These are phyloP conservation scores for Pichia manshurica DNA, from an alignment of 805 yeast genomes.

Conservation along the genomic window DNA sequence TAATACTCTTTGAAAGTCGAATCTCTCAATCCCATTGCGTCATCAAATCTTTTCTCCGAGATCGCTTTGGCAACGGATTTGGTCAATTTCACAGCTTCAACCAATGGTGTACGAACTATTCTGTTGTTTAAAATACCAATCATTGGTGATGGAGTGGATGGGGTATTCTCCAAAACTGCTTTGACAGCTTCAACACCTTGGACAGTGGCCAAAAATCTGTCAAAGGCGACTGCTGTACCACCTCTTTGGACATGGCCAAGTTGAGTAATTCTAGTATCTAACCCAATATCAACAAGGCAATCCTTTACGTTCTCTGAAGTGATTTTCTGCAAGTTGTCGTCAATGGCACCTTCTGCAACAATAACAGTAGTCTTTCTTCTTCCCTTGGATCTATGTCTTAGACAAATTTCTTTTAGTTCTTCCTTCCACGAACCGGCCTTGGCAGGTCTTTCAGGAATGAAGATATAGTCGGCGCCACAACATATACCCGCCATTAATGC, in stretches of 20 bases:
- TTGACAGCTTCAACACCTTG: constrained; percentile 98
- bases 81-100: constrained; percentile 86
- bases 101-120: constrained; percentile 74
- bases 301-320: constrained; percentile 75
- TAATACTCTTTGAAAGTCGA: constrained; percentile 80
- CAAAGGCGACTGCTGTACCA: constrained; percentile 96
- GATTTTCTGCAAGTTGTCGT: constrained; percentile 72
- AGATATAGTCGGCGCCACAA: constrained; percentile 89
- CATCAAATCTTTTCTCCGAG: constrained; percentile 67
- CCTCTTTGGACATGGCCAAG: constrained; percentile 98
- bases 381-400: constrained; percentile 78
- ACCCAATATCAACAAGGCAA: constrained; percentile 73
- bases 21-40: constrained; percentile 84
- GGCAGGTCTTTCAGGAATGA: constrained; percentile 94
- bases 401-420: constrained; percentile 68
- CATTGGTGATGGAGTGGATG: constrained; percentile 90
- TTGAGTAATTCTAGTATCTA: constrained; percentile 92
- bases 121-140: constrained; percentile 87
- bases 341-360: constrained; percentile 97
- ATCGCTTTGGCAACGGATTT: constrained; percentile 90
- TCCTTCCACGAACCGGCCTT: constrained; percentile 68
- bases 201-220: constrained; percentile 83
- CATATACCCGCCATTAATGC: constrained; percentile 97
- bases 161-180: constrained; percentile 83
- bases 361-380: constrained; percentile 92